These are phyloP conservation scores for Acacia acuminata DNA, from an alignment of 306 rosid genomes.

Conservation along the genomic window DNA sequence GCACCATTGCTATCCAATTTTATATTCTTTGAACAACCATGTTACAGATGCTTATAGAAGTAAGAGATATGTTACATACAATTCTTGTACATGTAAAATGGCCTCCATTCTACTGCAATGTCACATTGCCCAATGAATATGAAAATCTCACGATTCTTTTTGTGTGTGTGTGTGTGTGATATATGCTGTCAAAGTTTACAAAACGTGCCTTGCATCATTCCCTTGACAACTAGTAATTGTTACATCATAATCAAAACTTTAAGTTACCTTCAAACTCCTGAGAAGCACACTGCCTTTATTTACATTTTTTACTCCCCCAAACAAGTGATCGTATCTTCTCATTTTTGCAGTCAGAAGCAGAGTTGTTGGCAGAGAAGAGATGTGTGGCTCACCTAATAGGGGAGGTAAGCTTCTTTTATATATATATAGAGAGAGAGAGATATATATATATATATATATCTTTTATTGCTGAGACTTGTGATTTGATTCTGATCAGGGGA, in stretches of 20 bases:
- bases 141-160: not conserved
- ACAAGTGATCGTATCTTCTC: not conserved
- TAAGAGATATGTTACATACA: not conserved
- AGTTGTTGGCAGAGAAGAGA: slow-evolving; percentile 6
- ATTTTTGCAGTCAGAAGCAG: not conserved
- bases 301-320: not conserved
- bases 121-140: not conserved
- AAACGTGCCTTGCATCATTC: not conserved
- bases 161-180: not conserved
- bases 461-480: not conserved
- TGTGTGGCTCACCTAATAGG: slow-evolving; percentile 21
- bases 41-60: not conserved
- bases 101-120: not conserved
- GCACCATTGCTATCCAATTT: not conserved
- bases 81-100: not conserved
- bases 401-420: not conserved
- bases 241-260: not conserved
- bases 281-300: not conserved
- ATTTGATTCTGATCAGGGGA: not conserved
- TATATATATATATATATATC: too few relatives aligned
- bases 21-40: not conserved
- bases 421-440: too few relatives aligned
- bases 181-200: not conserved
- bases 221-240: not conserved
- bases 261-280: not conserved